phyloP scores from a whole-genome alignment of 106 monocot genomes.

The Vanilla planifolia region DNA sequence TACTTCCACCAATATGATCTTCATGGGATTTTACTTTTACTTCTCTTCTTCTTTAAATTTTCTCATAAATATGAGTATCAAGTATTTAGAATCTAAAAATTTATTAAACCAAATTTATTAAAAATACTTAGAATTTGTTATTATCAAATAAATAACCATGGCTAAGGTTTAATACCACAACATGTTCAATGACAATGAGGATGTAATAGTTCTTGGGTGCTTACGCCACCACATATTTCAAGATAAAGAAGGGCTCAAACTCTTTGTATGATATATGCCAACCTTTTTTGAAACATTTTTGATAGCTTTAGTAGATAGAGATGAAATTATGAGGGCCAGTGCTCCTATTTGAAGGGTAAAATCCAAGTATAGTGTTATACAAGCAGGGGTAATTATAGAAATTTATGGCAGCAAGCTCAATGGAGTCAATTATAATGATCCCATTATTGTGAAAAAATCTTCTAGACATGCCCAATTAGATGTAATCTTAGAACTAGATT shows the following conservation, averaged over 20 bases:
- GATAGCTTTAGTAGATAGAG: not conserved
- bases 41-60: no score
- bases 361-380: slow-evolving; percentile 16
- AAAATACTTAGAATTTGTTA: no score
- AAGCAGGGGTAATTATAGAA: slow-evolving; percentile 13
- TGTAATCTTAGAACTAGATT: no score
- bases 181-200: no score
- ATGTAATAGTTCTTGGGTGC: no score
- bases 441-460: slow-evolving; percentile 10
- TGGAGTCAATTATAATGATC: slow-evolving; percentile 18
- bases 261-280: not conserved
- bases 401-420: slow-evolving; percentile 13
- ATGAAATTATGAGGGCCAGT: not conserved
- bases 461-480: not conserved
- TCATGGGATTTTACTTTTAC: no score
- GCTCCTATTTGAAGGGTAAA: not conserved
- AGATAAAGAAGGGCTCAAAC: not conserved
- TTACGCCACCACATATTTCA: not conserved
- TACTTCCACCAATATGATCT: no score
- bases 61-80: no score
- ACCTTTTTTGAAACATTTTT: not conserved
- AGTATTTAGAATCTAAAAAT: no score
- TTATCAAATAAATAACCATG: no score
- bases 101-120: no score
- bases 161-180: no score